Percentiles rank a stretch among this genome's conserved stretches.
Conservation (phyloP, 257 asterid species). For the Marsdenia floribunda region DNA sequence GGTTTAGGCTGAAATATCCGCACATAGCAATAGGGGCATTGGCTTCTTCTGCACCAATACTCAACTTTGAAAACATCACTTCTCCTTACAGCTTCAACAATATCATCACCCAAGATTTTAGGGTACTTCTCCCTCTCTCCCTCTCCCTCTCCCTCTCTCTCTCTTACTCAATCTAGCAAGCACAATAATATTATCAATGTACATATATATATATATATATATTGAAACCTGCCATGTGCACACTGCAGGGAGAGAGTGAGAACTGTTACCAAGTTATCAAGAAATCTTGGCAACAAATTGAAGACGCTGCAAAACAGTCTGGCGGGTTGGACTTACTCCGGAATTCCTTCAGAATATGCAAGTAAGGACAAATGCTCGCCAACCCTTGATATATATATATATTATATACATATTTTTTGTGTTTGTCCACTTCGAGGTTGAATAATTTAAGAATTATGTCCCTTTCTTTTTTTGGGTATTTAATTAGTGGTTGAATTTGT, state of each 20-base stretch:
- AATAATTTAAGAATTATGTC: too few species aligned
- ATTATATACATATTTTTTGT: too few species aligned
- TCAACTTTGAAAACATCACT: conserved; percentile 76
- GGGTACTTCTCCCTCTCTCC: conserved; percentile 33
- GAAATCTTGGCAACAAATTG: conserved; percentile 72
- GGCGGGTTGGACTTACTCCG: conserved; percentile 61
- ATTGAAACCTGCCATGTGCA: neutral
- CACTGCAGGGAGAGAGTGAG: conserved; percentile 69
- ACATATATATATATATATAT: neutral
- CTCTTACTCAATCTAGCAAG: neutral
- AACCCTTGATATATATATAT: neutral
- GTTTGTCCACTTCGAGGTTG: too few species aligned
- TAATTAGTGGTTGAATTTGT: too few species aligned
- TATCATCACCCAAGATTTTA: conserved; percentile 72
- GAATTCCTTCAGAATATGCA: conserved; percentile 72
- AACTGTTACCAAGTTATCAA: conserved; percentile 71
- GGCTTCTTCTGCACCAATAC: conserved; percentile 94
- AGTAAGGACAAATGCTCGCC: conserved; percentile 35
- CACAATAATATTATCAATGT: too few species aligned
- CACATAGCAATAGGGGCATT: conserved; percentile 83
- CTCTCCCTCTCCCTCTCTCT: neutral
- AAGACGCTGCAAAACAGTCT: conserved; percentile 48
- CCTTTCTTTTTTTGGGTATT: too few species aligned
- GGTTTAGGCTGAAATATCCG: conserved; percentile 94
- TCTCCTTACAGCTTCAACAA: conserved; percentile 62